Percentiles rank a stretch among this genome's conserved stretches.
Conservation (phyloP, 768 basidiomycete species). For the Rhodocollybia butyracea region DNA sequence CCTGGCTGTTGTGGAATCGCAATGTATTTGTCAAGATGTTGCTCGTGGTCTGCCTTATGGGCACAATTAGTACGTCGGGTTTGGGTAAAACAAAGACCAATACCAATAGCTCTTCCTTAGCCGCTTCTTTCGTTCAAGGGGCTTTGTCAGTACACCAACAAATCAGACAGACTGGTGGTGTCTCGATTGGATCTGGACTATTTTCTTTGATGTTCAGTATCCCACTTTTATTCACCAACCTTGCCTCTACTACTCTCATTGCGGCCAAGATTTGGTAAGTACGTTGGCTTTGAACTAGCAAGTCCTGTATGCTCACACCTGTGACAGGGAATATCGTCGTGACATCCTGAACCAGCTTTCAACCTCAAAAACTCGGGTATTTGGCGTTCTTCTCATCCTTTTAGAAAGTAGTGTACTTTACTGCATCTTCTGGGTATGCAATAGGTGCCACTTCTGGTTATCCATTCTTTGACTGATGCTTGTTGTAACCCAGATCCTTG, state of each 20-base stretch:
- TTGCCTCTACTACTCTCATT: background rate
- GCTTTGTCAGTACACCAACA: background rate
- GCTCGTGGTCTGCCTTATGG: background rate
- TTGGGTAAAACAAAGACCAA: background rate
- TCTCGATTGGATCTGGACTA: background rate
- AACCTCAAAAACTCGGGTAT: background rate
- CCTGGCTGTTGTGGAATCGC: background rate
- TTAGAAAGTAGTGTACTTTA: background rate
- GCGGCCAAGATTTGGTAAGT: background rate
- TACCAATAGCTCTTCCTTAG: background rate
- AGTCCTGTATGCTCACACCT: background rate
- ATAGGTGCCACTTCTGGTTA: no score
- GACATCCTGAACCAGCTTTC: background rate
- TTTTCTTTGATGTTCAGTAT: background rate
- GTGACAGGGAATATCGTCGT: background rate
- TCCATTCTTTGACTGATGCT: background rate
- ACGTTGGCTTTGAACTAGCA: background rate
- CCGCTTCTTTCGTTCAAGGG: background rate
- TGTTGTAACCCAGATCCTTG: background rate
- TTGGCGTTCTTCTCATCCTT: background rate
- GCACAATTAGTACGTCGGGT: background rate
- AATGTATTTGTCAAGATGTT: background rate
- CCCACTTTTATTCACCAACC: background rate
- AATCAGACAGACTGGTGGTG: background rate
- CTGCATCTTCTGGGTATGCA: background rate